A percentile compares a stretch with the other conserved stretches of the same genome.
These are phyloP conservation scores for Syncephalastrum sp. DNA, from an alignment of 371 early-diverging fungal species.

Conservation along the genomic window DNA sequence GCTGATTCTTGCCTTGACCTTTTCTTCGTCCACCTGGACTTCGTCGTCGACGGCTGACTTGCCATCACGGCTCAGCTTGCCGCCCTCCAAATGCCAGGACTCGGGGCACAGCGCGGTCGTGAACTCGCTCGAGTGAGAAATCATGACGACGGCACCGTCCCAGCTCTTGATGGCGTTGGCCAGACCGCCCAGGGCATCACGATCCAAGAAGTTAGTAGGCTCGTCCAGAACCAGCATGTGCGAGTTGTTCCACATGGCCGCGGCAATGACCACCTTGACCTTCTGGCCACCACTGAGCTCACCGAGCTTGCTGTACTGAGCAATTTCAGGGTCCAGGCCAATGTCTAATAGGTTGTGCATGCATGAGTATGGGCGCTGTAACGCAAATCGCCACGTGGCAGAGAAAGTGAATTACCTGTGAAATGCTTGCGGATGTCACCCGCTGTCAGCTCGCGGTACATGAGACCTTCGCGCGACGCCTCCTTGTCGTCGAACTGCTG, in stretches of 20 bases:
- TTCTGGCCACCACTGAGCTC: constrained; percentile 88
- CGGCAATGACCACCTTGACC: constrained; percentile 84
- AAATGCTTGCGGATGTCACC: constrained; percentile 67
- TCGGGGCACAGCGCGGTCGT: constrained; percentile 79
- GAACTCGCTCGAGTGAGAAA: constrained; percentile 86
- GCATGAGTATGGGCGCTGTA: background rate
- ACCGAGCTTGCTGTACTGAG: constrained; percentile 68
- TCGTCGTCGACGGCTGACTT: constrained; percentile 63
- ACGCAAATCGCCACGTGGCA: background rate
- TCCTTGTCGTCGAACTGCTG: constrained; percentile 80
- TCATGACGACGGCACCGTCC: constrained; percentile 86
- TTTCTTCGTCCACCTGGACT: constrained; percentile 60
- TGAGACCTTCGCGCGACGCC: constrained; percentile 76
- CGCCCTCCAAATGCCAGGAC: constrained; percentile 73
- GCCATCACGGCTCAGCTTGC: constrained; percentile 51
- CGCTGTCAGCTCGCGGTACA: constrained; percentile 66
- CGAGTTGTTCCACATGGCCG: constrained; percentile 82
- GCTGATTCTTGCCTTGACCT: constrained; percentile 59
- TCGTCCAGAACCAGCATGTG: constrained; percentile 83
- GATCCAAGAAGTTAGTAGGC: constrained; percentile 90
- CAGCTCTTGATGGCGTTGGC: constrained; percentile 78
- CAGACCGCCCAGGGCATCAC: constrained; percentile 83
- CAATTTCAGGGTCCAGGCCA: constrained; percentile 79
- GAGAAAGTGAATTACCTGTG: constrained; percentile 23
- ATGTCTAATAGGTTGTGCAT: constrained; percentile 42